Evolutionary conservation across 805 yeast species (phyloP).

Genomic region (Saturnispora sekii): DNA sequence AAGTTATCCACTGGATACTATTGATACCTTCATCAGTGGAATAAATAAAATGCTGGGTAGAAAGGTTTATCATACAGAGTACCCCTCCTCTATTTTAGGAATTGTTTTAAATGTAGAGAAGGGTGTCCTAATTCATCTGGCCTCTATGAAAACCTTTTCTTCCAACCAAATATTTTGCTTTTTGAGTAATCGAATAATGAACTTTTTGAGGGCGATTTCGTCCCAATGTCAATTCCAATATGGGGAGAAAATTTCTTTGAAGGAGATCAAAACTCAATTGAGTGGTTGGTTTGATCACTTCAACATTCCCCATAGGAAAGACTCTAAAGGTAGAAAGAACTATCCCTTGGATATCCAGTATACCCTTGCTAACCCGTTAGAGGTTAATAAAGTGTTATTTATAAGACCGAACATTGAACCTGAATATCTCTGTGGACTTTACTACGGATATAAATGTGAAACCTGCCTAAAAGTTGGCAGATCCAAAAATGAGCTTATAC

Average conservation of each 20-base stretch:
- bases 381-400: neutral
- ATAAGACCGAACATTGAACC: constrained; percentile 6
- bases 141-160: constrained; percentile 1
- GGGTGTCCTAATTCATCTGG: constrained; percentile 10
- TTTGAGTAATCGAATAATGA: neutral
- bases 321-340: neutral
- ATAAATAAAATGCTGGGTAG: constrained; percentile 7
- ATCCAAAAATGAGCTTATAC: neutral
- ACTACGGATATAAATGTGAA: constrained; percentile 8
- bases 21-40: neutral
- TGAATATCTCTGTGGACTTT: constrained; percentile 7
- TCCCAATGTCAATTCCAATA: constrained; percentile 2
- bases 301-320: neutral
- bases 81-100: constrained; percentile 5
- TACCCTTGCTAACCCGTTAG: neutral
- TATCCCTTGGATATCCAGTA: constrained; percentile 4
- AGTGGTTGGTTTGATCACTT: constrained; percentile 5
- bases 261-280: constrained; percentile 1
- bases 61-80: constrained; percentile 4
- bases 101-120: constrained; percentile 11
- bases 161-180: constrained; percentile 5
- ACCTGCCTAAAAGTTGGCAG: constrained; percentile 7
- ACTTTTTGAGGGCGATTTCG: constrained; percentile 1
- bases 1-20: neutral
- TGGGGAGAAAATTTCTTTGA: neutral